Conservation (phyloP, 768 basidiomycete species). For the Pisolithus albus region DNA sequence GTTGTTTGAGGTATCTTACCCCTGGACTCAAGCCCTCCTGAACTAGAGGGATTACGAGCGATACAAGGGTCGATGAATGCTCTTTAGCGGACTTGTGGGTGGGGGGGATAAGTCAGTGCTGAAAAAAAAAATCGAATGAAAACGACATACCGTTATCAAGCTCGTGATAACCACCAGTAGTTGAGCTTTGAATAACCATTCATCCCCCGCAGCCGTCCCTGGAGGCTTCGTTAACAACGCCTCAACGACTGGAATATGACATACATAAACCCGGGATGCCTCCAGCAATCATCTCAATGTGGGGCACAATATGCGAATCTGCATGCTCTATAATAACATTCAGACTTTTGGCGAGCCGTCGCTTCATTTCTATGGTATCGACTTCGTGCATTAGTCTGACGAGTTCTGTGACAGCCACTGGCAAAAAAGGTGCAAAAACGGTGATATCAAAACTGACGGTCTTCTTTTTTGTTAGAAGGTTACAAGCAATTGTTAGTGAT, state of each 20-base stretch:
- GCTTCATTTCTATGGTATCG: slow-evolving; percentile 71
- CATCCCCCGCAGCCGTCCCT: slow-evolving; percentile 67
- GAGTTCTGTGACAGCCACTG: slow-evolving; percentile 53
- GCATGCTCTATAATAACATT: slow-evolving; percentile 59
- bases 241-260: slow-evolving; percentile 18
- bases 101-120: neutral
- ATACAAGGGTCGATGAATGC: slow-evolving; percentile 47
- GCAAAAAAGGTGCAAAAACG: slow-evolving; percentile 64
- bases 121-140: neutral
- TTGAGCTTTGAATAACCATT: slow-evolving; percentile 65
- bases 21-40: slow-evolving; percentile 55
- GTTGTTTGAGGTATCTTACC: slow-evolving; percentile 29
- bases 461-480: slow-evolving; percentile 31
- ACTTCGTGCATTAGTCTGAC: slow-evolving; percentile 66
- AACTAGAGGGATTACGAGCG: slow-evolving; percentile 57
- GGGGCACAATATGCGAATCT: slow-evolving; percentile 56
- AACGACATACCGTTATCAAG: slow-evolving; percentile 51
- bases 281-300: slow-evolving; percentile 50
- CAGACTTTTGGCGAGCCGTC: slow-evolving; percentile 60
- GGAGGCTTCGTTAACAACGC: slow-evolving; percentile 5
- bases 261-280: slow-evolving; percentile 70
- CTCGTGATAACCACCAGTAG: slow-evolving; percentile 66
- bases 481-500: neutral
- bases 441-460: slow-evolving; percentile 55
- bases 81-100: slow-evolving; percentile 56